Base-by-base conservation (phyloP, 1,284 basidiomycete species). In the Cutaneotrichosporon daszewskae region DNA sequence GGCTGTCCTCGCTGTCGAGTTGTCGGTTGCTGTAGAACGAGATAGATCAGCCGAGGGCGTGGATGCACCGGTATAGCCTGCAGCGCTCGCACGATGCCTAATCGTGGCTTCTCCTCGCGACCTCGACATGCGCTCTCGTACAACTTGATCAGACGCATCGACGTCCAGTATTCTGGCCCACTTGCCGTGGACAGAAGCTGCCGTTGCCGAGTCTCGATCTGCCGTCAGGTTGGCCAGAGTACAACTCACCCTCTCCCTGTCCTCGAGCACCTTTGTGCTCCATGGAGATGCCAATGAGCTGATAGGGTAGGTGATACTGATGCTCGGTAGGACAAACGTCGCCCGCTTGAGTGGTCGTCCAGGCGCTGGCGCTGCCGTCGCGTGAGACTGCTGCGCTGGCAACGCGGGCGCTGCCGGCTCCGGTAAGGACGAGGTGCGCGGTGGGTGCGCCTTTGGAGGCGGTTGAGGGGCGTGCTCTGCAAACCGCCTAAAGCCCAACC, bases 281-380 rank as follows among this genome's bases (percentile, higher is more conserved):
- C 79, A 85, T 3, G 87, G 87, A 16, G 87, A 86, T 41, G 83
- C 84, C 14, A 80, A 58, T 3, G 84, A 79, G 27, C 83, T 84
- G 62, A 92, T 91, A 1, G 86, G 87, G 63, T 91, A 94, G 20
- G 88, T 81, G 19, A 83, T 87, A 25, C 80, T 80, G 59, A 90
- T 79, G 58, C 83, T 79, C 0, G 85, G 86, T 3, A 91, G 73
- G 53, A 88, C 84, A 62, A 89, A 91, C 56, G 90, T 85, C 0
- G 86, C 87, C 40, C 85, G 75, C 63, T 85, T 89, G 49, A 91
- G 76, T 6, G 85, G 38, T 20, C 45, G 26, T 3, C 19, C 32
- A 11, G 32, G 32, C 17, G 32, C 23, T 1, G 32, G 28, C 11
- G 37, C 28, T 16, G 40, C 20, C 20, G 25, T 10, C 16, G 33